Evolutionary conservation across 2,329 filamentous ascomycete genomes (phyloP).

Genomic region (Mollisia scopiformis): DNA sequence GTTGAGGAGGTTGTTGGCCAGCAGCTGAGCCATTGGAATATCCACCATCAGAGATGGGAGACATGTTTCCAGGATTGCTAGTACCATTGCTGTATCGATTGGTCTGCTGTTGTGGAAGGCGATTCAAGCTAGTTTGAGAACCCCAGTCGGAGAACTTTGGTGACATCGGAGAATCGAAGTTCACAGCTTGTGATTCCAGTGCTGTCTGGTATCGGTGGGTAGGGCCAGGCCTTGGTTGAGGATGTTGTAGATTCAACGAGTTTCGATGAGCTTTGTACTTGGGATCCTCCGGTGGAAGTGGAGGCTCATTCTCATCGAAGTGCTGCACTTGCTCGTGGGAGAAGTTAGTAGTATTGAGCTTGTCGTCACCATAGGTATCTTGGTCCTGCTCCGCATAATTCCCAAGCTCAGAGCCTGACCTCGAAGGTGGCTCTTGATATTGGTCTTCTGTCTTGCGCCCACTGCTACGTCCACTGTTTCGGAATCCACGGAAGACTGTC

Average conservation of each 20-base stretch:
- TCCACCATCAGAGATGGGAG: conserved; percentile 36
- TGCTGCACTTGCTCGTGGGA: conserved; percentile 50
- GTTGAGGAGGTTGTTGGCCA: conserved; percentile 52
- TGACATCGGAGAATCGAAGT: conserved; percentile 62
- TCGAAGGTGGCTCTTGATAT: conserved; percentile 58
- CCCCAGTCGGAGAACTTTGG: conserved; percentile 66
- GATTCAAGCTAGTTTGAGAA: conserved; percentile 60
- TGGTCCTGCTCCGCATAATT: conserved; percentile 63
- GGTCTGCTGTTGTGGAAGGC: conserved; percentile 53
- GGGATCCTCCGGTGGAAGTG: conserved; percentile 58
- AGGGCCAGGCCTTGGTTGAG: conserved; percentile 74
- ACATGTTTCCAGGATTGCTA: conserved; percentile 32
- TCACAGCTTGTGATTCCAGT: conserved; percentile 72
- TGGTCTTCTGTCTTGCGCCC: conserved; percentile 63
- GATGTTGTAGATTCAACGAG: conserved; percentile 78
- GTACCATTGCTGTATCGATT: conserved; percentile 46
- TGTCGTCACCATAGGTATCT: conserved; percentile 62
- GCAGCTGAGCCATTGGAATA: conserved; percentile 32
- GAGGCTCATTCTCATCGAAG: conserved; percentile 29
- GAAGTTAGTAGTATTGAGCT: conserved; percentile 58
- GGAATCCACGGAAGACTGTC: conserved; percentile 78
- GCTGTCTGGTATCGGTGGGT: conserved; percentile 75
- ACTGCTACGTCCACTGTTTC: conserved; percentile 61
- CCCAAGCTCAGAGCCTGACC: conserved; percentile 75
- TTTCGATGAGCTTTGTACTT: conserved; percentile 85